These are phyloP conservation scores for Filobasidium uniguttulatum DNA, from an alignment of 1,284 basidiomycete genomes.

Conservation along the genomic window DNA sequence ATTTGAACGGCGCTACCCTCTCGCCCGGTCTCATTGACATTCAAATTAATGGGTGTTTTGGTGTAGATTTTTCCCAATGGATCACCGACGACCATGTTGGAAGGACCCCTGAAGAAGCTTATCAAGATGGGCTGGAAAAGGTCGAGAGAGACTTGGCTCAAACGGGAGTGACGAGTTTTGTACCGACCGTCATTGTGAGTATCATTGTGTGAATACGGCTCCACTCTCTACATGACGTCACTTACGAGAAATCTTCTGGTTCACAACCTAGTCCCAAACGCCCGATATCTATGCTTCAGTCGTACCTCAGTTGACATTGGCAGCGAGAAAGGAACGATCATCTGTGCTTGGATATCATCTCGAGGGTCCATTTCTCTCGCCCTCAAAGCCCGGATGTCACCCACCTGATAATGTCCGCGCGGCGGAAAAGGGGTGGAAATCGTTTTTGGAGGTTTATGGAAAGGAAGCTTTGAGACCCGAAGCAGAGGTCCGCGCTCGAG, in stretches of 20 bases:
- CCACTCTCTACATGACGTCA: too few species aligned
- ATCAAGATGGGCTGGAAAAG: slow-evolving; percentile 52
- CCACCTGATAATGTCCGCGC: slow-evolving; percentile 3
- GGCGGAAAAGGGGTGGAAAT: slow-evolving; percentile 39
- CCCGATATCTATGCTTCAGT: slow-evolving; percentile 24
- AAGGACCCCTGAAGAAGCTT: slow-evolving; percentile 41
- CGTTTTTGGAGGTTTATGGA: slow-evolving; percentile 64
- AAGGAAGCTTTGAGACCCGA: slow-evolving; percentile 30
- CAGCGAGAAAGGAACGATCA: slow-evolving; percentile 19
- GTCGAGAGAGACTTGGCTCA: slow-evolving; percentile 64
- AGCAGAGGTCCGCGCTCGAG: too few species aligned
- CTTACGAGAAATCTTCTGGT: too few species aligned
- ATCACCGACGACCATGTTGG: slow-evolving; percentile 40
- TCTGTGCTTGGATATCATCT: slow-evolving; percentile 63
- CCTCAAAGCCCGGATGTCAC: slow-evolving; percentile 13
- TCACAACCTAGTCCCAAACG: slow-evolving; percentile 15
- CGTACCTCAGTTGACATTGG: slow-evolving; percentile 44
- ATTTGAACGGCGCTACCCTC: slow-evolving; percentile 48
- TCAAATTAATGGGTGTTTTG: slow-evolving; percentile 62
- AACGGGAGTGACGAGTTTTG: slow-evolving; percentile 74
- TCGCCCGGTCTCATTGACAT: slow-evolving; percentile 67
- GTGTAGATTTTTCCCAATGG: slow-evolving; percentile 67
- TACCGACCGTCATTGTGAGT: slow-evolving; percentile 56
- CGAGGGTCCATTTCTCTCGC: slow-evolving; percentile 70
- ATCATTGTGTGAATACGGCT: too few species aligned